Evolutionary conservation across 345 rosid species (phyloP).

Genomic region (Brassica cretica): DNA sequence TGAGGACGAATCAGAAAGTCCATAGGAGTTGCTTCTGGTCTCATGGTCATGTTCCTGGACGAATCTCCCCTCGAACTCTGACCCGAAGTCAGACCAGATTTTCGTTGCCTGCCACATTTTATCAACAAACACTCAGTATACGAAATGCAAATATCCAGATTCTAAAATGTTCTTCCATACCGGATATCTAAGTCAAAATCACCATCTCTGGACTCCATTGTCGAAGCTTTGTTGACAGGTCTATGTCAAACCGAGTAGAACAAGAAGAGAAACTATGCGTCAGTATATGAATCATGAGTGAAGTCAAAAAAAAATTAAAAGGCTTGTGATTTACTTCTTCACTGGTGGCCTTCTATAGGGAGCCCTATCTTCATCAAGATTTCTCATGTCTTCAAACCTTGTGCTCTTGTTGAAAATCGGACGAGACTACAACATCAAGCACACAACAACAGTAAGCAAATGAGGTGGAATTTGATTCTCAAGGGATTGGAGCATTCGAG

Average conservation of each 20-base stretch:
- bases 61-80: constrained; percentile 24
- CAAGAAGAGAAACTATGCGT: constrained; percentile 5
- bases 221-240: constrained; percentile 60
- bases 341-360: constrained; percentile 71
- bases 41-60: constrained; percentile 67
- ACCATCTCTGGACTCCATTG: constrained; percentile 85
- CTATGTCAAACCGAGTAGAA: constrained; percentile 39
- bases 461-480: background rate
- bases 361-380: constrained; percentile 69
- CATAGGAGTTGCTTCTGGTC: constrained; percentile 96
- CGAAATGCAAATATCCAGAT: background rate
- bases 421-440: constrained; percentile 69
- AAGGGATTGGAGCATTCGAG: background rate
- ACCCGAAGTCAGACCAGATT: constrained; percentile 60
- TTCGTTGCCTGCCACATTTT: constrained; percentile 52
- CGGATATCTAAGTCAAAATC: constrained; percentile 83
- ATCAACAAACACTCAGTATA: constrained; percentile 21
- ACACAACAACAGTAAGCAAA: constrained; percentile 12
- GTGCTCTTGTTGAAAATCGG: constrained; percentile 98
- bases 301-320: background rate
- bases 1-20: constrained; percentile 94
- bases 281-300: constrained; percentile 10
- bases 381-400: constrained; percentile 95
- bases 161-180: constrained; percentile 43
- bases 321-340: constrained; percentile 56